Base-by-base conservation (phyloP, 768 basidiomycete species). In the Tricholoma terreum region DNA sequence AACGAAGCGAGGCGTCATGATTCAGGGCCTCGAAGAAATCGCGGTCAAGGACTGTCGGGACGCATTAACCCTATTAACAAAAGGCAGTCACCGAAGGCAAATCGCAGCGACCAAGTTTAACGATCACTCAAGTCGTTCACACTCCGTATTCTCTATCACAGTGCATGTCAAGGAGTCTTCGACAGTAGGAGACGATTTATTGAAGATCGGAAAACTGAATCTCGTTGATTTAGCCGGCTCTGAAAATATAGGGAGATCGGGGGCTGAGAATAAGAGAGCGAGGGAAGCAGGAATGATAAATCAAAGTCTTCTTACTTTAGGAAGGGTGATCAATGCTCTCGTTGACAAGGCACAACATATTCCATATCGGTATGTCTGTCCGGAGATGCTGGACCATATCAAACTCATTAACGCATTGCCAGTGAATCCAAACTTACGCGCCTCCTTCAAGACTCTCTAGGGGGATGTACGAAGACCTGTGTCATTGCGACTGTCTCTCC, bases 211-310 rank as follows among this genome's bases (percentile, higher is more conserved):
- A 21, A 98, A 98, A 70, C 81, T 99, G 43, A 98, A 98, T 71
- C 83, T 99, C 19, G 97, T 99, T 53, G 97, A 99, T 69, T 77
- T 99, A 55, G 97, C 97, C 31, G 97, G 97, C 6, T 95, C 94
- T 1, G 97, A 99, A 73, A 98, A 97, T 64, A 95, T 99, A 66
- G 95, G 94, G 9, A 80, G 96, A 21, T 93, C 90, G 0, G 97
- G 97, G 15, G 97, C 97, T 2, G 93, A 94, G 69, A 92, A 97
- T 65, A 94, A 92, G 69, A 78, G 95, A 56, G 97, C 97, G 11
- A 81, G 93, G 61, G 97, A 99, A 68, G 97, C 97, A 1, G 97
- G 97, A 10, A 97, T 95, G 90, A 98, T 99, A 71, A 99, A 98
- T 66, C 93, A 97, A 73, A 95, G 92, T 66, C 77, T 99, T 50